Evolutionary conservation across 164 flowering plant species (phyloP), one percentile per base, ranked within the genome.

Genomic region (Tetracentron sinense): DNA sequence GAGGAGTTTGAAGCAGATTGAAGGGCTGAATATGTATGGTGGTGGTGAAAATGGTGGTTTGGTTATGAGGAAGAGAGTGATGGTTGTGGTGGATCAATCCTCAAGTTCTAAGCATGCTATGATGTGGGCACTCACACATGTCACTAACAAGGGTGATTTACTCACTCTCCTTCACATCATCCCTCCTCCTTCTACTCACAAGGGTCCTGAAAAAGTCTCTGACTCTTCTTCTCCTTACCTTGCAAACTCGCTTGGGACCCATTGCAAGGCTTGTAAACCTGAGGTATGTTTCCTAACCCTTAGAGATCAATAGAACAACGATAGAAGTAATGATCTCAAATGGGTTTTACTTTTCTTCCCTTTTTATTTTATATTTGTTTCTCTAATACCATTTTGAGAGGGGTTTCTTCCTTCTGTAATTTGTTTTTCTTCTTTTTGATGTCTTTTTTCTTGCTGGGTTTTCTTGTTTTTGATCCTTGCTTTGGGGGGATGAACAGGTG

Each of bases 91-190:
- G 30, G 95, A 92, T 75, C 70, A 85, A 0, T 64, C 84, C 3
- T 71, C 85, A 10, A 68, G 77, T 56, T 77, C 96, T 0, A 88
- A 83, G 69, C 90, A 88, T 77, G 96, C 96, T 0, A 83, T 92
- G 96, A 81, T 90, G 84, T 92, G 96, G 96, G 96, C 98, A 6
- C 80, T 90, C 14, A 88, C 96, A 7, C 98, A 92, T 82, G 81
- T 90, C 4, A 66, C 87, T 10, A 86, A 92, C 65, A 83, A 82
- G 65, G 95, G 91, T 58, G 98, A 92, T 73, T 70, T 82, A 27
- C 81, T 92, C 54, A 92, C 95, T 61, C 76, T 92, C 1, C 90
- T 92, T 65, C 93, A 89, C 65, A 64, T 92, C 58, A 69, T 83
- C 16, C 77, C 83, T 58, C 78, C 82, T 62, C 31, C 54, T 62